Evolutionary conservation across 306 rosid species (phyloP).

Genomic region (Adenanthera pavonina): DNA sequence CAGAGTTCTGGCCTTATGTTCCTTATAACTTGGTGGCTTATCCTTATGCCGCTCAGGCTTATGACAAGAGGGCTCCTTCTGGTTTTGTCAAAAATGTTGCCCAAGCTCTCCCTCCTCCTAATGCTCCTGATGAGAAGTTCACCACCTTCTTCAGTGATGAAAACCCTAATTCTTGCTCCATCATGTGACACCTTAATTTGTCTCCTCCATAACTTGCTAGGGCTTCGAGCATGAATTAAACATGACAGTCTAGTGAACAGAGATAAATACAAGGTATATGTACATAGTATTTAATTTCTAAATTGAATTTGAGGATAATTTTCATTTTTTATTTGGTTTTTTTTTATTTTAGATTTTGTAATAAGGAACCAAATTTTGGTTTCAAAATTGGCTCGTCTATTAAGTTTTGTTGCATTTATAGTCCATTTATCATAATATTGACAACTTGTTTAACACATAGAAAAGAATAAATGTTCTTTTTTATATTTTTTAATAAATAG

Average conservation of each 20-base stretch:
- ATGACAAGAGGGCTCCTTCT: conserved; percentile 88
- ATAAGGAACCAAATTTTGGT: neutral
- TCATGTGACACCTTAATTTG: conserved; percentile 49
- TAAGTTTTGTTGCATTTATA: neutral
- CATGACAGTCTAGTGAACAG: no score
- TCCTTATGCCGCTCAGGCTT: conserved; percentile 78
- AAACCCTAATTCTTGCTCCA: conserved; percentile 79
- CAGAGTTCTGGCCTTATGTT: conserved; percentile 91
- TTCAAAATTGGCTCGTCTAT: neutral
- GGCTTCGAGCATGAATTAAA: no score
- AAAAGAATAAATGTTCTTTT: no score
- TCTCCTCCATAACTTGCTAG: no score
- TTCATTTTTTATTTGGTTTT: neutral
- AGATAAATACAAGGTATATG: no score
- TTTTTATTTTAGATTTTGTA: neutral
- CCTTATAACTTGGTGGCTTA: conserved; percentile 76
- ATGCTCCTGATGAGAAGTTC: conserved; percentile 66
- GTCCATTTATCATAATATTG: neutral
- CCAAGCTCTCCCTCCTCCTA: conserved; percentile 61
- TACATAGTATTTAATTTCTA: neutral
- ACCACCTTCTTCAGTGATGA: conserved; percentile 76
- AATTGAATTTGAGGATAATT: neutral
- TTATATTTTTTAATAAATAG: no score
- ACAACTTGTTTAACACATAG: no score
- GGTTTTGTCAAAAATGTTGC: conserved; percentile 70